Base-by-base conservation (phyloP, 2,329 filamentous ascomycete genomes). In the Sarocladium oryzae region DNA sequence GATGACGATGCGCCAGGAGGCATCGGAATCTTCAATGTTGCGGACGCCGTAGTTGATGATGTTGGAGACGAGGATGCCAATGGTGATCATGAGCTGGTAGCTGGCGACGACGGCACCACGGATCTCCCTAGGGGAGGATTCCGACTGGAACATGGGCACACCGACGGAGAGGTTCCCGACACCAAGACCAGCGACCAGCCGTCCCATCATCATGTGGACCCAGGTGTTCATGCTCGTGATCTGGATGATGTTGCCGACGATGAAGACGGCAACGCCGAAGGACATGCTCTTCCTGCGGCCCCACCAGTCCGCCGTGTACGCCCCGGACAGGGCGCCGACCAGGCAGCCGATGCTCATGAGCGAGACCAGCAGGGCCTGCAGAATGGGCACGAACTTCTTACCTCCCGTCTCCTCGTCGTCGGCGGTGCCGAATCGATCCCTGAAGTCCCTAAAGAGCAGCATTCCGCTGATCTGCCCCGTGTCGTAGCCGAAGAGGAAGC, bases 51-150 rank as follows among this genome's bases (percentile, higher is more conserved):
- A 79, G 63, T 81, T 81, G 58, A 82, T 71, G 51, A 75, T 67
- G 57, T 78, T 77, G 51, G 76, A 71, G 18, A 76, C 62, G 50
- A 81, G 78, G 56, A 88, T 86, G 30, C 85, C 85, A 24, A 87
- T 70, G 1, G 84, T 88, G 63, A 88, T 85, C 69, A 87, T 82
- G 15, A 88, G 77, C 66, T 88, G 85, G 66, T 88, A 88, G n/a
- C 78, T 81, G 4, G 77, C 74, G n/a, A 85, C 78, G 38, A 86
- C 76, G 30, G 79, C 76, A 57, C 82, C 82, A 57, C 82, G 79
- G 54, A 85, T 82, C 58, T 81, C 74, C 15, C 75, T 73, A 3
- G 83, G 83, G 2, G 79, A 74, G 50, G 74, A 81, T 61, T 86
- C 83, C 36, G 78, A 78, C 65, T 86, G 82, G 65, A 82, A 85